Evolutionary conservation across 768 basidiomycete species (phyloP).

Genomic region (Naganishia vaughanmartiniae): DNA sequence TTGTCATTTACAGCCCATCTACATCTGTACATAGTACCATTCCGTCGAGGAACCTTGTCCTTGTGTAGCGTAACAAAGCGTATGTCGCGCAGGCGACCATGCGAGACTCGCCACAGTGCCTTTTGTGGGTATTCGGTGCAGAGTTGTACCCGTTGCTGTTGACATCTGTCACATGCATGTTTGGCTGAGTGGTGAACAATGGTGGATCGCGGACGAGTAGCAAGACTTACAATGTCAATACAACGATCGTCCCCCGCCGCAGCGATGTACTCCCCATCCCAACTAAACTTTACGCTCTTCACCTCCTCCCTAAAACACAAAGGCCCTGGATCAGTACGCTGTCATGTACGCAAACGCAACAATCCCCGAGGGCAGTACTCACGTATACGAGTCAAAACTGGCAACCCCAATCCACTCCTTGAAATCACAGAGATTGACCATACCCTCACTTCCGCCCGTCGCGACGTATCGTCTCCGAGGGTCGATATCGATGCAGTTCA

Average conservation of each 20-base stretch:
- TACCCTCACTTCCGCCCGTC: conserved; percentile 31
- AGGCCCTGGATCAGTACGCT: background rate
- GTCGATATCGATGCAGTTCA: conserved; percentile 32
- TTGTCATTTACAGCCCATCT: background rate
- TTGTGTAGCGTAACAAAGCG: conserved; percentile 8
- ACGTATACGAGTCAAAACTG: conserved; percentile 31
- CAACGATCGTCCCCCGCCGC: conserved; percentile 26
- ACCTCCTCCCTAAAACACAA: conserved; percentile 25
- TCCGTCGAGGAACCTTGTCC: conserved; percentile 13
- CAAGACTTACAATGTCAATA: conserved; percentile 27
- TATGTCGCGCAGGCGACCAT: conserved; percentile 17
- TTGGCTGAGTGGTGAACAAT: background rate
- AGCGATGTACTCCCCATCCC: conserved; percentile 31
- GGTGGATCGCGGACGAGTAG: too few species aligned
- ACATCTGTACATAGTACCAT: conserved; percentile 24
- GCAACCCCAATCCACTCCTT: conserved; percentile 7
- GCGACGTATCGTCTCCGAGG: conserved; percentile 25
- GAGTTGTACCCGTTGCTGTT: conserved; percentile 14
- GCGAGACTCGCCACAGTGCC: conserved; percentile 21
- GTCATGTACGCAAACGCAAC: background rate
- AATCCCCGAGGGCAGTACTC: background rate
- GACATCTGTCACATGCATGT: background rate
- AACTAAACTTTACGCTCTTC: conserved; percentile 27
- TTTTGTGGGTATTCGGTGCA: conserved; percentile 19
- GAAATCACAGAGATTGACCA: conserved; percentile 25